These are phyloP conservation scores for Cercospora citrullina DNA, from an alignment of 2,329 filamentous ascomycete species.

Conservation along the genomic window DNA sequence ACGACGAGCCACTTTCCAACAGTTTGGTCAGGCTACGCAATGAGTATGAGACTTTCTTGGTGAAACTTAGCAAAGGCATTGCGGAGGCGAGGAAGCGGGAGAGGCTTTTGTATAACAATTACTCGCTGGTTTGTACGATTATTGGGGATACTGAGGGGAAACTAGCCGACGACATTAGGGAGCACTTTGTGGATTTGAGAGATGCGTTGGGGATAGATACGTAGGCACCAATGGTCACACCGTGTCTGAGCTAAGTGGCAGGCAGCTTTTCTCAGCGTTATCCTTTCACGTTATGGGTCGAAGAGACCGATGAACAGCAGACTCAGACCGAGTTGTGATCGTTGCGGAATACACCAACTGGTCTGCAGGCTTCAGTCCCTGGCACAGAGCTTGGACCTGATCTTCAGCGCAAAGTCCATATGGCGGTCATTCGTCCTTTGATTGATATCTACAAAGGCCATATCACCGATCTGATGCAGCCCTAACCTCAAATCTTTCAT, in stretches of 20 bases:
- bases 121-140: slow-evolving; percentile 89
- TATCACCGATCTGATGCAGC: background rate
- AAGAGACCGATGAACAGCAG: background rate
- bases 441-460: background rate
- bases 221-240: slow-evolving; percentile 9
- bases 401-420: background rate
- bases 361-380: background rate
- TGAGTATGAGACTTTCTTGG: slow-evolving; percentile 82
- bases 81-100: slow-evolving; percentile 78
- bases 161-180: slow-evolving; percentile 71
- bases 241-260: background rate
- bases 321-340: background rate
- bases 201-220: slow-evolving; percentile 34
- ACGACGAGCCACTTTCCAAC: slow-evolving; percentile 87
- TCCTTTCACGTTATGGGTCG: background rate
- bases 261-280: background rate
- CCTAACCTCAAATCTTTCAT: background rate
- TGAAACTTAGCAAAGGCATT: slow-evolving; percentile 72
- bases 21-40: slow-evolving; percentile 74
- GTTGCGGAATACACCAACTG: background rate
- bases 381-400: background rate
- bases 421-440: background rate
- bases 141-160: slow-evolving; percentile 71
- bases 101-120: slow-evolving; percentile 93
- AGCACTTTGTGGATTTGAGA: slow-evolving; percentile 67